Base-by-base conservation (phyloP, 2,329 filamentous ascomycete genomes). In the Elsinoe australis region DNA sequence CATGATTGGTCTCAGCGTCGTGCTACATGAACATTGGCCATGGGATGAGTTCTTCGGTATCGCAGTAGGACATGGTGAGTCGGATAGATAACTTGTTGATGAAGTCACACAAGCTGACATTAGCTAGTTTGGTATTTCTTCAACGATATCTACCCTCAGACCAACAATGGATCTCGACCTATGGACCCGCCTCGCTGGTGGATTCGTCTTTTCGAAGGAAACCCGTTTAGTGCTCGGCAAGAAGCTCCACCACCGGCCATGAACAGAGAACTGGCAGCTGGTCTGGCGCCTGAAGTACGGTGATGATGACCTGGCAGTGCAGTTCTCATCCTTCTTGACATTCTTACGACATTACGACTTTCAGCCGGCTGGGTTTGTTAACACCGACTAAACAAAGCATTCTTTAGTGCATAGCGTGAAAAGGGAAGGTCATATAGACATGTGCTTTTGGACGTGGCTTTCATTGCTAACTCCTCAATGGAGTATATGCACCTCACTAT, bases 91-190 rank as follows among this genome's bases (percentile, higher is more conserved):
- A n/a, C n/a, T n/a, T n/a, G n/a, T n/a, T n/a, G n/a, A n/a, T n/a
- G n/a, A n/a, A n/a, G n/a, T n/a, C n/a, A n/a, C n/a, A n/a, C n/a
- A n/a, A n/a, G n/a, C n/a, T n/a, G n/a, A n/a, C n/a, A n/a, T n/a
- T n/a, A n/a, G n/a, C n/a, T n/a, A n/a, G 76, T 96, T 32, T 96
- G 89, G 84, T 98, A 96, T 67, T 98, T 95, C 70, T 95, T 96
- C 67, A 86, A 82, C 51, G 92, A 98, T 64, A 89, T 98, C 12
- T 98, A 95, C 66, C 92, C 92, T 3, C 85, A 88, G 2, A 76
- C 95, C 34, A 86, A 95, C 67, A 81, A 84, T 54, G 87, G 87
- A 14, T 82, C 84, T 45, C 77, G 86, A 49, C 92, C 92, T 0
- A 73, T 98, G 39, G 90, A 95, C 58, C 90, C 92, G 29, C 92